A percentile compares a stretch with the other conserved stretches of the same genome.
These are phyloP conservation scores for Begonia peltatifolia DNA, from an alignment of 306 rosid species.

Conservation along the genomic window DNA sequence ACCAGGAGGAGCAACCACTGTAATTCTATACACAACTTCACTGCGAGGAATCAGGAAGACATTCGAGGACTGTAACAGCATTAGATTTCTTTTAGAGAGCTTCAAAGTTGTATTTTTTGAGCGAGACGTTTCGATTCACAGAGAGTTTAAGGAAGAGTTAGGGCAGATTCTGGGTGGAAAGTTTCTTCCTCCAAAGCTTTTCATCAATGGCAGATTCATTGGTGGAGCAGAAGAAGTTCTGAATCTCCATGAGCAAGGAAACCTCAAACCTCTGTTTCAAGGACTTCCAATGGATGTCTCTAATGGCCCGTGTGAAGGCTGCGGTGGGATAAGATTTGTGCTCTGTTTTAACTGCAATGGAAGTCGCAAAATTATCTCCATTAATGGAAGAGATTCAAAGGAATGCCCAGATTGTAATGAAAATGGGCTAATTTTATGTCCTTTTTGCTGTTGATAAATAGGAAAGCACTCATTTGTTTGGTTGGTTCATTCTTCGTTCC, in stretches of 20 bases:
- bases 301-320: conserved; percentile 47
- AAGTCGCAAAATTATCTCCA: conserved; percentile 34
- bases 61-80: conserved; percentile 62
- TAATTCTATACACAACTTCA: conserved; percentile 69
- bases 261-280: conserved; percentile 34
- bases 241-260: conserved; percentile 63
- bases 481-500: no score
- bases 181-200: conserved; percentile 63
- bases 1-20: conserved; percentile 47
- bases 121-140: conserved; percentile 76
- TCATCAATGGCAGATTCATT: conserved; percentile 57
- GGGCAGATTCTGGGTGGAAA: conserved; percentile 35
- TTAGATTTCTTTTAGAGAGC: conserved; percentile 62
- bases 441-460: conserved; percentile 42
- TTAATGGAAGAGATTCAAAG: conserved; percentile 15
- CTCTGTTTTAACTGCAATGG: conserved; percentile 70
- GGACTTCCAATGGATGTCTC: conserved; percentile 40
- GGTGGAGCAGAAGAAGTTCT: conserved; percentile 78
- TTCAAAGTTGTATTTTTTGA: conserved; percentile 51
- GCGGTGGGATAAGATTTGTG: conserved; percentile 63
- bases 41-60: conserved; percentile 71
- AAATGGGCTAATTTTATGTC: conserved; percentile 73
- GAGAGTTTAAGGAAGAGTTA: conserved; percentile 54
- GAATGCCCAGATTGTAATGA: conserved; percentile 62
- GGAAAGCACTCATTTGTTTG: no score